Evolutionary conservation across 202 grass and related monocot species (phyloP).

Genomic region (Miscanthus sacchariflorus): DNA sequence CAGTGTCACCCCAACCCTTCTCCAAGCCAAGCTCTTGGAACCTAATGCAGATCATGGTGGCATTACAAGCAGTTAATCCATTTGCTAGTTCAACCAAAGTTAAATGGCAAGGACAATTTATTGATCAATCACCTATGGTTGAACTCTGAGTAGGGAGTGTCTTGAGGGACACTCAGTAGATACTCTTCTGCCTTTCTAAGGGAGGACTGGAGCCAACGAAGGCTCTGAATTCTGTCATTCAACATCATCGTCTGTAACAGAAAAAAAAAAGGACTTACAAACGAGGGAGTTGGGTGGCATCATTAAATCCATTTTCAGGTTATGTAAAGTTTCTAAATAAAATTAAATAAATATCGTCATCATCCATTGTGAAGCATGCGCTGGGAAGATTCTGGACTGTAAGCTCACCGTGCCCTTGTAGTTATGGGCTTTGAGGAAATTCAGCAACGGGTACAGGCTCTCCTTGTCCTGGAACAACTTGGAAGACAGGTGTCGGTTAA

Average conservation of each 20-base stretch:
- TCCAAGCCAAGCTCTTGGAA: slow-evolving; percentile 90
- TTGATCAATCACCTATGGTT: slow-evolving; percentile 56
- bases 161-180: slow-evolving; percentile 66
- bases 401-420: slow-evolving; percentile 85
- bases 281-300: neutral
- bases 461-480: slow-evolving; percentile 99
- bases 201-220: slow-evolving; percentile 73
- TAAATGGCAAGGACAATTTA: neutral
- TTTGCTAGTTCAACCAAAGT: slow-evolving; percentile 11
- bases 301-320: neutral
- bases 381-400: slow-evolving; percentile 16
- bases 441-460: slow-evolving; percentile 79
- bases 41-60: slow-evolving; percentile 52
- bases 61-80: slow-evolving; percentile 24
- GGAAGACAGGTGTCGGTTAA: slow-evolving; percentile 93
- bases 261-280: slow-evolving; percentile 3
- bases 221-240: slow-evolving; percentile 90
- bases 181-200: slow-evolving; percentile 94
- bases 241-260: slow-evolving; percentile 90
- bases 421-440: slow-evolving; percentile 85
- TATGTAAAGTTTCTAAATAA: neutral
- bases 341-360: neutral
- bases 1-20: slow-evolving; percentile 91
- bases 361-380: neutral
- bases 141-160: slow-evolving; percentile 82